Percentiles rank a stretch among this genome's conserved stretches.
phyloP scores from a whole-genome alignment of 352 stramenopile species.

The Pythium sp. region DNA sequence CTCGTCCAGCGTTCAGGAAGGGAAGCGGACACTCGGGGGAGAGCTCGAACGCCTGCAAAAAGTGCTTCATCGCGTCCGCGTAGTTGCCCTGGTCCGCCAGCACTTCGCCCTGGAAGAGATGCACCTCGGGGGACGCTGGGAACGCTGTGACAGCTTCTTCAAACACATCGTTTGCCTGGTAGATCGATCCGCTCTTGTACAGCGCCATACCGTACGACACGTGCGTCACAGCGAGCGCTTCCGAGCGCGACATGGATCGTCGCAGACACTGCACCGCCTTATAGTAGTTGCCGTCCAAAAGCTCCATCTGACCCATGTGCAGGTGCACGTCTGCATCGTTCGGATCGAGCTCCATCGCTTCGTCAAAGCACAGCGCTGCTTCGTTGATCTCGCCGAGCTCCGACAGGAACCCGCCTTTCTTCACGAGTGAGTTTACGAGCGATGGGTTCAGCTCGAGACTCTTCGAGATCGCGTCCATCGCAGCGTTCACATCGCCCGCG shows the following conservation, averaged over 20 bases:
- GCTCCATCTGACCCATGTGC: conserved; percentile 79
- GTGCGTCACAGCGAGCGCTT: conserved; percentile 66
- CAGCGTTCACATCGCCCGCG: conserved; percentile 67
- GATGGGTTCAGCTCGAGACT: conserved; percentile 50
- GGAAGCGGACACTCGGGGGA: conserved; percentile 74
- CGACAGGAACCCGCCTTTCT: conserved; percentile 79
- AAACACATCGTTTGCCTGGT: conserved; percentile 83
- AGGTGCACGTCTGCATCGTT: conserved; percentile 80
- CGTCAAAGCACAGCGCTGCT: conserved; percentile 56
- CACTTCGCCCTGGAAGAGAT: conserved; percentile 83
- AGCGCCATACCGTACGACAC: conserved; percentile 86
- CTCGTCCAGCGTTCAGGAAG: conserved; percentile 80
- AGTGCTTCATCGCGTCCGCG: conserved; percentile 75
- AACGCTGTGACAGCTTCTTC: conserved; percentile 62
- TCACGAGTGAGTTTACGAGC: conserved; percentile 69
- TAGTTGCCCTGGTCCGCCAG: conserved; percentile 83
- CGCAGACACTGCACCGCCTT: conserved; percentile 68
- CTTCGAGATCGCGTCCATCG: conserved; percentile 59
- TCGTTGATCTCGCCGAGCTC: conserved; percentile 70
- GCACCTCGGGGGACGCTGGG: conserved; percentile 68
- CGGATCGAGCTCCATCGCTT: conserved; percentile 63
- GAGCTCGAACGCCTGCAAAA: conserved; percentile 63
- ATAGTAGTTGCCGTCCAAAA: conserved; percentile 76
- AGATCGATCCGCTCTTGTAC: conserved; percentile 82
- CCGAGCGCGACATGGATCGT: conserved; percentile 71